Evolutionary conservation across 139 green algal genomes (phyloP).

Genomic region (Asterochloris sp.): DNA sequence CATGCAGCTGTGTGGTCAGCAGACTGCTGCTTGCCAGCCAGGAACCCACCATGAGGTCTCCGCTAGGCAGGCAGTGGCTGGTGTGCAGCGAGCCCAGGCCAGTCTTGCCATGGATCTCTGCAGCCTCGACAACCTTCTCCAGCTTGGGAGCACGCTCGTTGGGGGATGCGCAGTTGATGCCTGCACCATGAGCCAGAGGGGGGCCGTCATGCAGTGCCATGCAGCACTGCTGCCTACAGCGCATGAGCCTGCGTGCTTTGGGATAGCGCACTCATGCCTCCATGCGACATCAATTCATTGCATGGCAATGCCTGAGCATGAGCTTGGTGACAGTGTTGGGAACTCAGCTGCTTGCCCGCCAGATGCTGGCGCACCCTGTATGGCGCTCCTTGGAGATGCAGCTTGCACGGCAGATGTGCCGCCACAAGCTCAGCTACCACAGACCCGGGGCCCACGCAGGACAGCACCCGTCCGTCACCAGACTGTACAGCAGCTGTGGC

Average conservation of each 20-base stretch:
- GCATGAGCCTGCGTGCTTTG: neutral
- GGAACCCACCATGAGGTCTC: slow-evolving; percentile 47
- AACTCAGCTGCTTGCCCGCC: no score
- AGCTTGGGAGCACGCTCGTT: slow-evolving; percentile 54
- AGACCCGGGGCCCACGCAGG: neutral
- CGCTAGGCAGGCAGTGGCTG: slow-evolving; percentile 62
- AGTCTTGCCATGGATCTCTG: slow-evolving; percentile 42
- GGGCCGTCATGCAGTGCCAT: neutral
- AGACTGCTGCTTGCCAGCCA: no score
- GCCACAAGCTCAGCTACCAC: neutral
- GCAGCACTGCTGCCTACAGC: neutral
- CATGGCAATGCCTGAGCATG: neutral
- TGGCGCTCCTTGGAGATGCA: neutral
- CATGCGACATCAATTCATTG: no score
- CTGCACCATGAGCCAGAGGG: neutral
- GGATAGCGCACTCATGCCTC: neutral
- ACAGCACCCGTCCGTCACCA: neutral
- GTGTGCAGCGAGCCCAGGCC: slow-evolving; percentile 66
- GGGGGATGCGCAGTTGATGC: slow-evolving; percentile 1
- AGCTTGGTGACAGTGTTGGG: neutral
- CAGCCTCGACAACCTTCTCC: slow-evolving; percentile 48
- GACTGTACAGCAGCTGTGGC: neutral
- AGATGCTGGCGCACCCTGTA: no score
- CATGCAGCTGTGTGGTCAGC: no score
- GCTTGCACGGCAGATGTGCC: neutral